phyloP scores from a whole-genome alignment of 495 filamentous ascomycete species.

The Aspergillus heteromorphus region DNA sequence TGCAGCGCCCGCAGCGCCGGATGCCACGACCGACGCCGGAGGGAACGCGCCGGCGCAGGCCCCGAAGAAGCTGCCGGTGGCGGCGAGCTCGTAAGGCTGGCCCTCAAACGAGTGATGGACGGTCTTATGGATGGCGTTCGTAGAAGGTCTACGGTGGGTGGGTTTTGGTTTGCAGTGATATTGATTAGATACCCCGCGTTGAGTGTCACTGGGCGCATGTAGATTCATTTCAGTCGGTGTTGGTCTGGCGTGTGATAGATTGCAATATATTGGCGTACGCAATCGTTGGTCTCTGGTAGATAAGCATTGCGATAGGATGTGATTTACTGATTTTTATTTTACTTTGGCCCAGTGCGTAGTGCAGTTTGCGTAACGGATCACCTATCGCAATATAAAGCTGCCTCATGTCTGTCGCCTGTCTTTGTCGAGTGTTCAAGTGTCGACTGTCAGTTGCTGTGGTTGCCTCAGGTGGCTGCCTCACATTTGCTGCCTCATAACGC shows the following conservation, averaged over 20 bases:
- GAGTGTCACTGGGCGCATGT: background rate
- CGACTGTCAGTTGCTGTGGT: background rate
- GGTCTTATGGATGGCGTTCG: constrained; percentile 1
- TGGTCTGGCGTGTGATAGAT: background rate
- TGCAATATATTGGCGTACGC: background rate
- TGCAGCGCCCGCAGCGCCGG: constrained; percentile 1
- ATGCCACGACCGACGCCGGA: constrained; percentile 16
- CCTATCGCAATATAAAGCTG: too few species aligned
- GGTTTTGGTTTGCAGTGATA: background rate
- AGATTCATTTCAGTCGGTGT: background rate
- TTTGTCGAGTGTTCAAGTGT: background rate
- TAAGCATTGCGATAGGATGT: too few species aligned
- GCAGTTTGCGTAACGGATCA: too few species aligned
- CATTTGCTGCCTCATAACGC: too few species aligned
- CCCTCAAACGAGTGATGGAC: constrained; percentile 6
- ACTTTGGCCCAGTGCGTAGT: too few species aligned
- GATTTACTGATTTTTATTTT: too few species aligned
- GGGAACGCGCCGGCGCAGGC: constrained; percentile 22
- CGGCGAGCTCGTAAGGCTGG: constrained; percentile 11
- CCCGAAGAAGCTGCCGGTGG: constrained; percentile 22
- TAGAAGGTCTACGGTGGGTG: background rate
- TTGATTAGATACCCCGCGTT: constrained; percentile 10
- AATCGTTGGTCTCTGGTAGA: background rate
- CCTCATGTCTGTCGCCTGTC: too few species aligned
- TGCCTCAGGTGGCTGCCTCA: background rate